Base-by-base conservation (phyloP, 1,284 basidiomycete species). In the Schizophyllum amplum region DNA sequence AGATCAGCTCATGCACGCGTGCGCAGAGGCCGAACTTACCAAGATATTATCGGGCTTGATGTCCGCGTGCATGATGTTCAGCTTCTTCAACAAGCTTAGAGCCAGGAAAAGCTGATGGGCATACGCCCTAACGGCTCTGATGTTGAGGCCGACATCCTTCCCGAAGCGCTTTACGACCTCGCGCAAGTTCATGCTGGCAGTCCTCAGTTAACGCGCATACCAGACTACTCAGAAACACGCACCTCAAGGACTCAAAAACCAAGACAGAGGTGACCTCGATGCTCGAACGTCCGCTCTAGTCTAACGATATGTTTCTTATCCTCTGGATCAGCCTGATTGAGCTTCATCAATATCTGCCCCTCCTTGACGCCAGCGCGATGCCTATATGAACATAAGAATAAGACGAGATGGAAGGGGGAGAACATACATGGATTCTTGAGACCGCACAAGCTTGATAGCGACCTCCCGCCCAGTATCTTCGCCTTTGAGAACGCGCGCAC, bases 101-200 rank as follows among this genome's bases (percentile, higher is more conserved):
- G 93, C 83, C 47, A 98, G 78, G 71, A 99, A 94, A 59, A 98
- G 85, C 68, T 99, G 97, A 65, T 98, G 93, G 27, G 95, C 88
- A 69, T 99, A 99, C 4, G 96, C 93, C 60, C 94, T 83, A n/a
- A 99, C 97, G 26, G 97, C 97, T 62, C 88, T 84, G 69, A 98
- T 88, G 68, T 98, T 98, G 50, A 99, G 77, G 5, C 97, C 97
- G 54, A 99, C 88, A 65, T 99, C 94, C 70, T 98, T 98, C 55
- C 97, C 97, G 69, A 98, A 99, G n/a, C 94, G 86, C 70, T 98
- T 98, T 57, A 99, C 90, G 21, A 99, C 93, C 59, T 99, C 96
- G 60, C 97, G 90, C 24, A 99, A 79, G 68, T 99, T 99, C 93
- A 99, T 97, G 67, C 94, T 96, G 61, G 33, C 58, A 13, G 50